Base-by-base conservation (phyloP, 2,329 filamentous ascomycete species). In the Pestalotiopsis sp. region DNA sequence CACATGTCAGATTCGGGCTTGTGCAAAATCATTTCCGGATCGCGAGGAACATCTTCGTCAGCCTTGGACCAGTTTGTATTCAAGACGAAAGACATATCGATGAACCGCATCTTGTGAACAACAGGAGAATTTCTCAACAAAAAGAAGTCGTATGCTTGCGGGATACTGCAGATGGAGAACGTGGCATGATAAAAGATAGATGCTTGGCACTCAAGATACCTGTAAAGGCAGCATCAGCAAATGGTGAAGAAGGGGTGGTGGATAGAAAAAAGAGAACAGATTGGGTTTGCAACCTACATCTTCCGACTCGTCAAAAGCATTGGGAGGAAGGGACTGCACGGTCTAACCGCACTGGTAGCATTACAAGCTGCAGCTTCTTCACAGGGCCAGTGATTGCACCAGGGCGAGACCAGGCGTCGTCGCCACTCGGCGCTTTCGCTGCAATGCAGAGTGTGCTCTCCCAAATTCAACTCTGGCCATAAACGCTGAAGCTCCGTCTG, bases 1-100 rank as follows among this genome's bases (percentile, higher is more conserved):
- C 56, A 59, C 56, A 59, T 59, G 14, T 59, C 56, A 59, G 56
- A 59, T 59, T 59, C 56, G 56, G 56, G 56, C 56, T 23, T 59
- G 20, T 59, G 56, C 20, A 59, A 27, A 3, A 59, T 25, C 56
- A 59, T 59, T 9, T 59, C 56, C 56, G 56, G 56, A 59, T 59
- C 56, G 56, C 56, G 56, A 59, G 56, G 56, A 20, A 59, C 4
- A 59, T 59, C 56, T 59, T 59, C 56, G 5, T 27, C 20, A 2
- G 6, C 9, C 56, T 13, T 2, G 4, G 27, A 59, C 20, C 56
- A 59, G 56, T 59, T n/a, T n/a, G 56, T 59, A 9, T 59, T 6
- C 27, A 59, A 59, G 20, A 59, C 20, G 27, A 59, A 59, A 59
- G 56, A 59, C 56, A 59, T 59, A 59, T 59, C 20, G 56, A 59